Evolutionary conservation across 2,329 filamentous ascomycete genomes (phyloP).

Genomic region (Colletotrichum scovillei): DNA sequence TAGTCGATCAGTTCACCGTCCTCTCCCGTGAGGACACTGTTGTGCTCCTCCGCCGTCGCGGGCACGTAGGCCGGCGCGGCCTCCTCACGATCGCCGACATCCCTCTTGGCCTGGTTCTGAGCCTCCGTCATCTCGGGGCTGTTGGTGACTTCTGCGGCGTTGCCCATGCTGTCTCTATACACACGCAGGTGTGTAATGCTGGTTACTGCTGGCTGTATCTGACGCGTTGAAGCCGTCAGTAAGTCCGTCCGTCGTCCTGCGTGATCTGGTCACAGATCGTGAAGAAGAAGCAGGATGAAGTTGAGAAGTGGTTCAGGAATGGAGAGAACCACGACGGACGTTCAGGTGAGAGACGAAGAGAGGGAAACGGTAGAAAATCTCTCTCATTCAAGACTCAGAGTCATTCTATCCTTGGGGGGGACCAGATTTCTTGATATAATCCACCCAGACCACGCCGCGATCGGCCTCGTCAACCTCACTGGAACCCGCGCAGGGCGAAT

Average conservation of each 20-base stretch:
- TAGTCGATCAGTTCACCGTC: conserved; percentile 45
- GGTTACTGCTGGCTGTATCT: not conserved
- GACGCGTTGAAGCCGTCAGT: not conserved
- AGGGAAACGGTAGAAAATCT: conserved; percentile 10
- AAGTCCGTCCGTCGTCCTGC: not conserved
- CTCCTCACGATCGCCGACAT: conserved; percentile 8
- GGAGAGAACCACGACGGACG: not conserved
- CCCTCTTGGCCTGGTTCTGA: conserved; percentile 11
- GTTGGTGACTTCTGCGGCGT: not conserved
- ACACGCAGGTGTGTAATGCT: not conserved
- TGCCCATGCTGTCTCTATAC: not conserved
- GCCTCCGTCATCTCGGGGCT: conserved; percentile 25
- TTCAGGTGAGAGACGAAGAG: not conserved
- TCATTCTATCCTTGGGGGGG: not conserved
- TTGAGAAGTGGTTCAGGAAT: not conserved
- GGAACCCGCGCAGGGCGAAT: conserved; percentile 14
- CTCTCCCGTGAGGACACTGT: conserved; percentile 28
- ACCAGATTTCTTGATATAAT: conserved; percentile 30
- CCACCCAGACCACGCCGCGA: conserved; percentile 25
- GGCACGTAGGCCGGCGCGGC: conserved; percentile 22
- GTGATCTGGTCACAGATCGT: not conserved
- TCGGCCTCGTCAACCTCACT: conserved; percentile 24
- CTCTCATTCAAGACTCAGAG: not conserved
- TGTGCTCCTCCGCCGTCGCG: conserved; percentile 14
- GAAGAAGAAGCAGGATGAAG: not conserved